These are phyloP conservation scores for Eucalyptus cladocalyx DNA, from an alignment of 345 rosid species.

Conservation along the genomic window DNA sequence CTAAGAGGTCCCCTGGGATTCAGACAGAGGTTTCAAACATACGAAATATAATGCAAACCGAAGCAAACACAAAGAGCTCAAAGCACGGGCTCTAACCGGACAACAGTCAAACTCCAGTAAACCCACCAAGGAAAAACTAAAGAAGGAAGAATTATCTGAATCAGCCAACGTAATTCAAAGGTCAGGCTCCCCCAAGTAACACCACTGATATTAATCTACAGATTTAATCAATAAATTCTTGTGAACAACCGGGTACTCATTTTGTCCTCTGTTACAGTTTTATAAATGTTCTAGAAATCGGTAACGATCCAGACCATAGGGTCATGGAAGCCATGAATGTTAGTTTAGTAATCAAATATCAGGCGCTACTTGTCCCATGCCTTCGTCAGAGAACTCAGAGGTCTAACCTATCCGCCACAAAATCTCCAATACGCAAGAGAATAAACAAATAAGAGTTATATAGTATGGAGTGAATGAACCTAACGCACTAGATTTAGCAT, in stretches of 20 bases:
- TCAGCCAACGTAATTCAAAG: background rate
- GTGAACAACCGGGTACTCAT: background rate
- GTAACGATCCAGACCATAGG: background rate
- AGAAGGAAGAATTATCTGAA: background rate
- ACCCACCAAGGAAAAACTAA: background rate
- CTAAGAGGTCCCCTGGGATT: background rate
- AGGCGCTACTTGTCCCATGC: background rate
- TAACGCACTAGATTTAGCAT: background rate
- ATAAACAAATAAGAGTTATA: background rate
- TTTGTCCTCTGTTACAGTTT: background rate
- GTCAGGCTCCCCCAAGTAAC: background rate
- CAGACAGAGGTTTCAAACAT: background rate
- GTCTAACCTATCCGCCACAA: background rate
- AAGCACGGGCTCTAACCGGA: background rate
- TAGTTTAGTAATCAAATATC: background rate
- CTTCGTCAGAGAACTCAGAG: background rate
- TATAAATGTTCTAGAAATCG: background rate
- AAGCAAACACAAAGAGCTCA: background rate
- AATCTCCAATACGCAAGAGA: background rate
- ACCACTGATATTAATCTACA: background rate
- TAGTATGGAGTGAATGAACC: background rate
- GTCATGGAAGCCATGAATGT: background rate
- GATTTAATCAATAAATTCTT: background rate
- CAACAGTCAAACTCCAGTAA: background rate
- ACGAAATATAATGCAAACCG: background rate